phyloP scores from a whole-genome alignment of 2,329 filamentous ascomycete genomes.

The Pseudogymnoascus sp. region DNA sequence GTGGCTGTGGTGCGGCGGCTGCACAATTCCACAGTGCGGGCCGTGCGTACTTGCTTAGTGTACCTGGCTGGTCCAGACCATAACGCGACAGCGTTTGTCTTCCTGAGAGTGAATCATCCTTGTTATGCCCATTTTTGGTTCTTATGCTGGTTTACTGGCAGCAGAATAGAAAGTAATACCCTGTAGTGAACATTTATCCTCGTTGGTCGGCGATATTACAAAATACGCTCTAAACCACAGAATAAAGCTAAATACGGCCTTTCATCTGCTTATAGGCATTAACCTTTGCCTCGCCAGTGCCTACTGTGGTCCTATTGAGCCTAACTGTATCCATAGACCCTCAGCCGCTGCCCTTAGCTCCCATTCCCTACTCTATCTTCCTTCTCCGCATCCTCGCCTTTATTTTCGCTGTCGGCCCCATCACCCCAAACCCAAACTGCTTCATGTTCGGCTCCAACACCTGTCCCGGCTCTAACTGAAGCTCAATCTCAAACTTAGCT shows the following conservation, averaged over 20 bases:
- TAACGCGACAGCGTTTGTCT: neutral
- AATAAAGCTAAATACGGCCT: no score
- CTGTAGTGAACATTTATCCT: no score
- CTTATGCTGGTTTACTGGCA: no score
- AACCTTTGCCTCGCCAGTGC: neutral
- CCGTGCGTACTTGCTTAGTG: neutral
- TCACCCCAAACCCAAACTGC: constrained; percentile 20
- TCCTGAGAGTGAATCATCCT: no score
- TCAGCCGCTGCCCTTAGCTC: neutral
- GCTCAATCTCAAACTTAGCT: constrained; percentile 28
- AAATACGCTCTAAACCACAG: no score
- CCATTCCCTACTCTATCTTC: neutral
- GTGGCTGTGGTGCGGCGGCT: neutral
- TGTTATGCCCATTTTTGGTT: no score
- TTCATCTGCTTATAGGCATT: neutral
- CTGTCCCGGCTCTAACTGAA: constrained; percentile 14
- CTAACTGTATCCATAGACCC: neutral
- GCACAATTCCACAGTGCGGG: neutral
- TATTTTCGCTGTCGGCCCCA: constrained; percentile 18
- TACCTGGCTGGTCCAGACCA: neutral
- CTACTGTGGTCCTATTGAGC: neutral
- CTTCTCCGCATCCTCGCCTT: constrained; percentile 18
- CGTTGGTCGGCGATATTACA: no score
- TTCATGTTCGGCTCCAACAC: constrained; percentile 16
- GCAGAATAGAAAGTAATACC: no score